Percentiles rank a stretch among this genome's conserved stretches.
Conservation (phyloP, 2,329 filamentous ascomycete species). For the Diatrype stigma region DNA sequence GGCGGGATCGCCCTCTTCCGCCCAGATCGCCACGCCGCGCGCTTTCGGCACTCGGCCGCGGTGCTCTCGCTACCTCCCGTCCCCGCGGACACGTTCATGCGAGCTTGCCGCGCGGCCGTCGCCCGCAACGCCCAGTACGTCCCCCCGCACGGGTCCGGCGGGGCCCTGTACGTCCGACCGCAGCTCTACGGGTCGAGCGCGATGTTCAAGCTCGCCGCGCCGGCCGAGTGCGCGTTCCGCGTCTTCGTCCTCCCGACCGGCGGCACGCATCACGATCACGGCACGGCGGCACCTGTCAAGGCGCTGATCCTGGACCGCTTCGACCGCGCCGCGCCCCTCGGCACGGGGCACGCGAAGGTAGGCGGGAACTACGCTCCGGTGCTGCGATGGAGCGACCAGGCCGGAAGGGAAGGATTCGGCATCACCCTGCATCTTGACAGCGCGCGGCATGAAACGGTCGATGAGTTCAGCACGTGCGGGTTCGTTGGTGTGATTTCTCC, state of each 20-base stretch:
- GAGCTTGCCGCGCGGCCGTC: constrained; percentile 75
- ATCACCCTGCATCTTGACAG: constrained; percentile 94
- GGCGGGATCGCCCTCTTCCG: too few relatives aligned
- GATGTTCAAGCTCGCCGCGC: constrained; percentile 79
- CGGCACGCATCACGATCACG: too few relatives aligned
- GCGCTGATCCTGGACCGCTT: constrained; percentile 90
- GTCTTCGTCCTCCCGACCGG: constrained; percentile 91
- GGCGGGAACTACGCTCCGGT: constrained; percentile 97
- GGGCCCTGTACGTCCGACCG: constrained; percentile 89
- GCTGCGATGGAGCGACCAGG: constrained; percentile 78
- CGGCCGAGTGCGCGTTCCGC: constrained; percentile 87
- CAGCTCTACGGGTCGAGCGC: constrained; percentile 83
- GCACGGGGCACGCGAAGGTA: constrained; percentile 87
- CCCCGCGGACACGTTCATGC: constrained; percentile 70
- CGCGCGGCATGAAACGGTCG: constrained; percentile 75
- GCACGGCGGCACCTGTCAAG: too few relatives aligned
- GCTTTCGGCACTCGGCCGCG: constrained; percentile 79
- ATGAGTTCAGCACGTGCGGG: constrained; percentile 93
- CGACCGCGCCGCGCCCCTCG: constrained; percentile 86
- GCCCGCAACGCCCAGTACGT: constrained; percentile 86
- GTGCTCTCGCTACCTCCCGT: constrained; percentile 81
- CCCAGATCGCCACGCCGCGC: constrained; percentile 75
- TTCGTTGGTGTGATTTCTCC: constrained; percentile 86
- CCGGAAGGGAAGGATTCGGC: constrained; percentile 74
- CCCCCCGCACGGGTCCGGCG: constrained; percentile 82